These are phyloP conservation scores for Fusarium sp. DNA, from an alignment of 2,329 filamentous ascomycete genomes.

Conservation along the genomic window DNA sequence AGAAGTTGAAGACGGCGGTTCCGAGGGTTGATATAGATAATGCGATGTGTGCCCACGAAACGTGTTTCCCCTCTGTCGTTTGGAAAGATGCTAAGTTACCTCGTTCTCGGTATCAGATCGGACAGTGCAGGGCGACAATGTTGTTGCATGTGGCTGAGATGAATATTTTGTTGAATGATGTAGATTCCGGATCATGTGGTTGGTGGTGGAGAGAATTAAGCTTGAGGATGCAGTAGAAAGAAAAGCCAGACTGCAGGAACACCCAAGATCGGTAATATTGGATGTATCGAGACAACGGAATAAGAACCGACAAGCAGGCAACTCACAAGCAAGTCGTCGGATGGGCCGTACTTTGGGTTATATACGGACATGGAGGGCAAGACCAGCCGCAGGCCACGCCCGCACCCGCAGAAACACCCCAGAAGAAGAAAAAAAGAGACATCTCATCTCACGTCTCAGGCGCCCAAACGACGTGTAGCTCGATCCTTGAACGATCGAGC, in stretches of 20 bases:
- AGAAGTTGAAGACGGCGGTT: neutral
- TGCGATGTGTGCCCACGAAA: neutral
- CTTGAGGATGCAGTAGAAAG: neutral
- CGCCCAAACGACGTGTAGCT: conserved; percentile 28
- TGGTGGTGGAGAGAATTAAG: neutral
- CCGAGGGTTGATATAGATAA: neutral
- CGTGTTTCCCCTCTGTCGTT: neutral
- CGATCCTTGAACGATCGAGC: conserved; percentile 43
- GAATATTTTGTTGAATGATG: neutral
- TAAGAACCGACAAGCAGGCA: neutral
- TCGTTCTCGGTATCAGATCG: neutral
- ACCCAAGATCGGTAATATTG: neutral
- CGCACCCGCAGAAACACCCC: neutral
- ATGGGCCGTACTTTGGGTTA: conserved; percentile 23
- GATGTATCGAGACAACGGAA: neutral
- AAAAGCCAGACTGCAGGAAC: neutral
- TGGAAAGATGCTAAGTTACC: neutral
- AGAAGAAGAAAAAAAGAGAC: conserved; percentile 14
- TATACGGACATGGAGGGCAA: conserved; percentile 27
- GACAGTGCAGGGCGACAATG: neutral
- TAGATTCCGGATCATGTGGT: neutral
- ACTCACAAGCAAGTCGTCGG: neutral
- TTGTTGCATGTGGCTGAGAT: neutral
- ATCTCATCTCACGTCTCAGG: conserved; percentile 17
- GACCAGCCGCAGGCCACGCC: conserved; percentile 17